Conservation (phyloP, 352 stramenopile species). For the Phytopythium montanum region DNA sequence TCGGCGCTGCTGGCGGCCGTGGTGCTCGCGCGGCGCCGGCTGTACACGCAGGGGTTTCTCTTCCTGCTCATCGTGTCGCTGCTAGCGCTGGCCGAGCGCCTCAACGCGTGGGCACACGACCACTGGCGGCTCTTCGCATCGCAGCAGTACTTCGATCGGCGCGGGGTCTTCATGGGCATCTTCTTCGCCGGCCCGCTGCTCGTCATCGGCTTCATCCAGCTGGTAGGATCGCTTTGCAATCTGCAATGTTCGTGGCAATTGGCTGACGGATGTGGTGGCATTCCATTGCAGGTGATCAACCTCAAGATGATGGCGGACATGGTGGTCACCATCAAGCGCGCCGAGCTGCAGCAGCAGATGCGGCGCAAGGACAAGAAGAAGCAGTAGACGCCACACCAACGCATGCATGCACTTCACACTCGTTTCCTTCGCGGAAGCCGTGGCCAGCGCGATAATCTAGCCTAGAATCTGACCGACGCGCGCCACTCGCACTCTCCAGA, state of each 20-base stretch:
- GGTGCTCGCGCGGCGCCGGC: constrained; percentile 49
- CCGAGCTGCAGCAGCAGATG: constrained; percentile 56
- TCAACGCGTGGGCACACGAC: constrained; percentile 58
- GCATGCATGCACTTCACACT: constrained; percentile 3
- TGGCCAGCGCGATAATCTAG: not conserved
- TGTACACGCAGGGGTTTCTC: constrained; percentile 54
- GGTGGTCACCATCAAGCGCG: constrained; percentile 74
- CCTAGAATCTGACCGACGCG: not conserved
- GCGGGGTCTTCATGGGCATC: constrained; percentile 80
- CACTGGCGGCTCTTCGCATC: constrained; percentile 69
- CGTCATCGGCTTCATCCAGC: constrained; percentile 69
- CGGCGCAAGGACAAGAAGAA: constrained; percentile 49
- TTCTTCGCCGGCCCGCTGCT: constrained; percentile 79
- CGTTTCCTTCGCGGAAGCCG: not conserved
- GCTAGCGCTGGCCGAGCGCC: constrained; percentile 45
- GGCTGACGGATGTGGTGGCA: not conserved
- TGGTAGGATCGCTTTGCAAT: constrained; percentile 25
- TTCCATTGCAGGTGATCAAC: constrained; percentile 46
- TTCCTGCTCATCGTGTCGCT: constrained; percentile 65
- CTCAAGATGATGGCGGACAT: constrained; percentile 80
- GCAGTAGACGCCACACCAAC: constrained; percentile 12
- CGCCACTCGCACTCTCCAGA: not conserved
- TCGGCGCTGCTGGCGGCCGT: constrained; percentile 45
- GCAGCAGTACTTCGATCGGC: constrained; percentile 81
- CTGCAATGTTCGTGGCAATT: not conserved